Conservation (phyloP, 73 alveolate species). For the Breviolum minutum region DNA sequence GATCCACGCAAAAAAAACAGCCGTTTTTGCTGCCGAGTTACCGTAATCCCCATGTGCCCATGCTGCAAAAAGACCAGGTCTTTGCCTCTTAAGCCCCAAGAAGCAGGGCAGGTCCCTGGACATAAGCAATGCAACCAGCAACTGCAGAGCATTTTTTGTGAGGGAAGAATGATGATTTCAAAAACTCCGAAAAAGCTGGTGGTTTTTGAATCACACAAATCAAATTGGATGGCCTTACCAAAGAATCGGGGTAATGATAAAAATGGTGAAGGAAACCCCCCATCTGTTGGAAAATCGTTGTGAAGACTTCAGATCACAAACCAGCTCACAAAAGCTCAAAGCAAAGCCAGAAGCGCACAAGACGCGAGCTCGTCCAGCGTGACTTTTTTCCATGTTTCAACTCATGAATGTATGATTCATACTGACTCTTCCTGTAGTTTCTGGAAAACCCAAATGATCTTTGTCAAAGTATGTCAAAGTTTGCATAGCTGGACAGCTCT, state of each 20-base stretch:
- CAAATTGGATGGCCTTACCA: not conserved
- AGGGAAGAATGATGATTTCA: no score
- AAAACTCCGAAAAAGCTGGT: not conserved
- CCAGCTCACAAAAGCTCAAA: not conserved
- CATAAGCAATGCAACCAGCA: slow-evolving; percentile 7
- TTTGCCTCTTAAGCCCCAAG: slow-evolving; percentile 62
- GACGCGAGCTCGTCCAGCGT: slow-evolving; percentile 23
- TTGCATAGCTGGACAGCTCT: slow-evolving; percentile 27
- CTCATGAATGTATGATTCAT: not conserved
- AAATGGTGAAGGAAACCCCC: no score
- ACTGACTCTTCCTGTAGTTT: not conserved
- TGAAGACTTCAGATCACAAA: slow-evolving; percentile 12
- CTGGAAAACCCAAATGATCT: not conserved
- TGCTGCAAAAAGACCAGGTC: slow-evolving; percentile 25
- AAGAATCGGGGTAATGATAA: no score
- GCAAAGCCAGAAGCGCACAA: slow-evolving; percentile 52
- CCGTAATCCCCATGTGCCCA: not conserved
- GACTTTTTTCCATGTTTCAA: no score
- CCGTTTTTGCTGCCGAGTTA: not conserved
- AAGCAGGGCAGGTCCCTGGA: slow-evolving; percentile 72
- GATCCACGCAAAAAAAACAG: no score
- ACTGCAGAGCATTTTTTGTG: not conserved
- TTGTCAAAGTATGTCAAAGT: not conserved
- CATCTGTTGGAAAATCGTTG: no score
- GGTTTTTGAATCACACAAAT: not conserved